Evolutionary conservation across 140 eudicot genomes (phyloP).

Genomic region (Cichorium intybus): DNA sequence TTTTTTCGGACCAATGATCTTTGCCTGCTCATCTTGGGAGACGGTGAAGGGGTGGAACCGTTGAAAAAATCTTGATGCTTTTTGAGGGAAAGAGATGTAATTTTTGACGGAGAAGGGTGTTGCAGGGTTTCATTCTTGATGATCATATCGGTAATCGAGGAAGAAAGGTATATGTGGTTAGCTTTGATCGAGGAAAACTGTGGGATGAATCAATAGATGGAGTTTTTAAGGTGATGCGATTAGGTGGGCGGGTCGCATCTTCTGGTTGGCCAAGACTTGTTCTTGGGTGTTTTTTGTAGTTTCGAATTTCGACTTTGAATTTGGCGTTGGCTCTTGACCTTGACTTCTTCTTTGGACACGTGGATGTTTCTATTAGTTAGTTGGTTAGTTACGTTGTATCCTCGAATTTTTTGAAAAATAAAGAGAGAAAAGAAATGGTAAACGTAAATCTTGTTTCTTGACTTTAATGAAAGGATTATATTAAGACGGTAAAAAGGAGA

Average conservation of each 20-base stretch:
- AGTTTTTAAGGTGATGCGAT: slow-evolving; percentile 7
- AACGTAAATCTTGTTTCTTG: too few relatives aligned
- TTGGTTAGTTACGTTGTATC: background rate
- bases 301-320: slow-evolving; percentile 13
- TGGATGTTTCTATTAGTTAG: background rate
- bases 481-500: too few relatives aligned
- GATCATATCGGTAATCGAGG: slow-evolving; percentile 24
- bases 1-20: background rate
- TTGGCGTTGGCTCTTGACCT: slow-evolving; percentile 13
- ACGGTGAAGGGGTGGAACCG: background rate
- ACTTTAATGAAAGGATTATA: too few relatives aligned
- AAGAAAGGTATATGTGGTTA: slow-evolving; percentile 15
- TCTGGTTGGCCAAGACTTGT: slow-evolving; percentile 29
- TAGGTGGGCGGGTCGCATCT: slow-evolving; percentile 25
- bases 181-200: background rate
- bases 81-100: slow-evolving; percentile 19
- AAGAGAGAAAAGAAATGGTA: background rate
- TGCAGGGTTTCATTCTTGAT: slow-evolving; percentile 35
- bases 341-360: slow-evolving; percentile 19
- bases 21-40: slow-evolving; percentile 14
- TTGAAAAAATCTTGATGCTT: slow-evolving; percentile 23
- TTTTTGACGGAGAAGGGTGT: slow-evolving; percentile 25
- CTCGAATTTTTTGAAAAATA: too few relatives aligned
- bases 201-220: slow-evolving; percentile 4
- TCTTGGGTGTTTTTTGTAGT: slow-evolving; percentile 16